Conservation (phyloP, 2,329 filamentous ascomycete species). For the Verticillium albo-atrum region DNA sequence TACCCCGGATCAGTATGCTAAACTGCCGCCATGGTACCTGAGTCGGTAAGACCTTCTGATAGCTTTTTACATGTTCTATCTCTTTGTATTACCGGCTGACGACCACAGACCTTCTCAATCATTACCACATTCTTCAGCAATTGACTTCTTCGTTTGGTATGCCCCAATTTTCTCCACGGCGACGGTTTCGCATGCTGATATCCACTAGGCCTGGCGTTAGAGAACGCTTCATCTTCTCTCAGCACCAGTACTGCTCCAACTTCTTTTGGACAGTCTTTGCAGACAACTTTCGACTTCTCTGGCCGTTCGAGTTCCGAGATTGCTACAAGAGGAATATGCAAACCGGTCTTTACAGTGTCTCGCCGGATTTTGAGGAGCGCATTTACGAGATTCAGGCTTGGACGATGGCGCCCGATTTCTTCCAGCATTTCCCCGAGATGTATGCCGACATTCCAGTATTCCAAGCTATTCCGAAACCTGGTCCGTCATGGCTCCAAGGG, state of each 20-base stretch:
- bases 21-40: conserved; percentile 18
- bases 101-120: conserved; percentile 18
- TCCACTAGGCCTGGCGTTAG: conserved; percentile 18
- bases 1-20: conserved; percentile 10
- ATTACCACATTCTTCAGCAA: conserved; percentile 19
- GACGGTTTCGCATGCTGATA: neutral
- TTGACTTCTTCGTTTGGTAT: conserved; percentile 24
- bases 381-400: conserved; percentile 20
- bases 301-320: conserved; percentile 19
- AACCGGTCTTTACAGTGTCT: conserved; percentile 14
- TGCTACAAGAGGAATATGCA: conserved; percentile 18
- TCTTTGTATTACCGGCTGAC: neutral
- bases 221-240: conserved; percentile 20
- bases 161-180: neutral
- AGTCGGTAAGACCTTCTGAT: conserved; percentile 15
- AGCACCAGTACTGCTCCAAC: conserved; percentile 23
- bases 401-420: conserved; percentile 22
- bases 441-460: neutral
- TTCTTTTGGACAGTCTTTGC: conserved; percentile 20
- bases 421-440: conserved; percentile 18
- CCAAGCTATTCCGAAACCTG: neutral
- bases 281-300: conserved; percentile 15
- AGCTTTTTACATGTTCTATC: neutral
- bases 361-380: conserved; percentile 16
- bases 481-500: neutral